These are phyloP conservation scores for Picea sitchensis DNA, from an alignment of 75 land plant genomes.

Conservation along the genomic window DNA sequence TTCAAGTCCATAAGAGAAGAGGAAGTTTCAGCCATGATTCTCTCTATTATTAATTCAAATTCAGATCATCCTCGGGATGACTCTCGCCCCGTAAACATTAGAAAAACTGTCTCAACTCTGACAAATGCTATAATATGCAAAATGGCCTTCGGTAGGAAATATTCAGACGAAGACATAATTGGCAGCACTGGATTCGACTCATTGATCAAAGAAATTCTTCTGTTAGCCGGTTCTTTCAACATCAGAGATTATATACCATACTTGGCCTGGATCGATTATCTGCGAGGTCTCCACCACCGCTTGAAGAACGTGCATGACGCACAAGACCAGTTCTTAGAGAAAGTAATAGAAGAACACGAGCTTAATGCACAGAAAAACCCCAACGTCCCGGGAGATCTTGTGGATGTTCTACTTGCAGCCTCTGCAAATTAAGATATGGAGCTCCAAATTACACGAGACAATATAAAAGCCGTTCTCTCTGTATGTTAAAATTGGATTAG, in stretches of 20 bases:
- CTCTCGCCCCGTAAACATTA: background rate
- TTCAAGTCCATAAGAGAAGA: slow-evolving; percentile 2
- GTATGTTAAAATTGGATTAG: too few relatives aligned
- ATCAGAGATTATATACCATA: slow-evolving; percentile 17
- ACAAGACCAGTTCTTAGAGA: background rate
- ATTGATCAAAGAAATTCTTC: slow-evolving; percentile 7
- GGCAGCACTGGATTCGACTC: background rate
- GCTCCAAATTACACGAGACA: too few relatives aligned
- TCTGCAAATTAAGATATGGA: too few relatives aligned
- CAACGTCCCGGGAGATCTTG: too few relatives aligned
- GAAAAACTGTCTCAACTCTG: background rate
- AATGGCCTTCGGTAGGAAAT: background rate
- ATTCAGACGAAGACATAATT: slow-evolving; percentile 8
- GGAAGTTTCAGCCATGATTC: background rate
- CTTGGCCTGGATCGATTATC: slow-evolving; percentile 11
- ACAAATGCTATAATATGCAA: background rate
- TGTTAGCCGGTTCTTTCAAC: background rate
- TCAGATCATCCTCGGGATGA: background rate
- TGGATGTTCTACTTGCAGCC: too few relatives aligned
- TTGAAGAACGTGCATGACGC: background rate
- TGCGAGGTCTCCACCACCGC: slow-evolving; percentile 10
- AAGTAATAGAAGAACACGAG: background rate
- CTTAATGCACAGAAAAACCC: too few relatives aligned
- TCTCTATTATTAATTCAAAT: too few relatives aligned
- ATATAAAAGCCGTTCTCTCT: too few relatives aligned